Percentiles rank a stretch among this genome's conserved stretches.
Evolutionary conservation across 2,329 filamentous ascomycete genomes (phyloP).

Genomic region (Harringtonia aguacate): DNA sequence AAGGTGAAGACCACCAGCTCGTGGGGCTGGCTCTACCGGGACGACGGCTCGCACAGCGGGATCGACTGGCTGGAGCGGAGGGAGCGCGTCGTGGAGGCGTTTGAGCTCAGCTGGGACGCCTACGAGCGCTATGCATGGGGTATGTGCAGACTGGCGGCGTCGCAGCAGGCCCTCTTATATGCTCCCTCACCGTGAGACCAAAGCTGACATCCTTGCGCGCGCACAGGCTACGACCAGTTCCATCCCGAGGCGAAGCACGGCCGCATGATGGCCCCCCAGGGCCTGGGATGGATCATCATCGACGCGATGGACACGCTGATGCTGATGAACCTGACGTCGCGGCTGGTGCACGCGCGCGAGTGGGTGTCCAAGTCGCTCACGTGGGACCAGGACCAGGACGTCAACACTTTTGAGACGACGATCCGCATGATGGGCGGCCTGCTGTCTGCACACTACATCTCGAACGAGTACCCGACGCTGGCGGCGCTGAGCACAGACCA

Average conservation of each 20-base stretch:
- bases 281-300: slow-evolving; percentile 96
- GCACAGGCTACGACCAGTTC: slow-evolving; percentile 69
- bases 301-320: slow-evolving; percentile 95
- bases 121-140: slow-evolving; percentile 94
- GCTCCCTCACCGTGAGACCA: not conserved
- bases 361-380: slow-evolving; percentile 76
- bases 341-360: slow-evolving; percentile 72
- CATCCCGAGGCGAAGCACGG: slow-evolving; percentile 72
- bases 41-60: slow-evolving; percentile 30
- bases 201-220: not conserved
- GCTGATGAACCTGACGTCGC: slow-evolving; percentile 89
- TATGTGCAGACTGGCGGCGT: too few species aligned
- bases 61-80: slow-evolving; percentile 70
- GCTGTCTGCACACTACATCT: slow-evolving; percentile 90
- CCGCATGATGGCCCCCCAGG: slow-evolving; percentile 74
- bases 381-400: slow-evolving; percentile 88
- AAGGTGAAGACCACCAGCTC: slow-evolving; percentile 22
- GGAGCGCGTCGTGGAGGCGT: slow-evolving; percentile 77
- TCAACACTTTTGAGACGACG: slow-evolving; percentile 96
- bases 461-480: slow-evolving; percentile 68
- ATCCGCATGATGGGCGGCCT: slow-evolving; percentile 95
- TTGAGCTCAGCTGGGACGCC: slow-evolving; percentile 82
- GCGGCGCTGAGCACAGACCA: slow-evolving; percentile 66
- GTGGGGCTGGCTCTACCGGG: slow-evolving; percentile 43
- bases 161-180: not conserved